A percentile compares a stretch with the other conserved stretches of the same genome.
phyloP scores from a whole-genome alignment of 2,329 filamentous ascomycete genomes.

The Cladosporium velox region DNA sequence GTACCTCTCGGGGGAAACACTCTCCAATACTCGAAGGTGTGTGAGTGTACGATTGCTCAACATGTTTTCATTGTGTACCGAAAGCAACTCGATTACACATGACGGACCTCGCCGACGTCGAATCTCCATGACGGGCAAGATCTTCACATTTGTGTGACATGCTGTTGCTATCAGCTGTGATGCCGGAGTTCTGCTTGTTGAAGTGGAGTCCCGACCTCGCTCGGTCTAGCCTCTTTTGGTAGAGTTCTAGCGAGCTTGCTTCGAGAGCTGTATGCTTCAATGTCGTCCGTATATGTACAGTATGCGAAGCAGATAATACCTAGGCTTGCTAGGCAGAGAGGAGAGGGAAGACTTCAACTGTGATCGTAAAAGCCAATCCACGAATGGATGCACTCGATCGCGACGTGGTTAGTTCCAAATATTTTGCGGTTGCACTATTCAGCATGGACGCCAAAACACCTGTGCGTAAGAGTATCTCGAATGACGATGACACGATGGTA shows the following conservation, averaged over 20 bases:
- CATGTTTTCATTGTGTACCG: no score
- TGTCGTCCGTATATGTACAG: not conserved
- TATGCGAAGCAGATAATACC: not conserved
- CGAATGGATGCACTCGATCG: not conserved
- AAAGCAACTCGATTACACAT: not conserved
- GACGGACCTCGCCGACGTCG: not conserved
- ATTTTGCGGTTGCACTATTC: not conserved
- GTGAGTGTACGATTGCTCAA: no score
- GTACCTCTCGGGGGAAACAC: no score
- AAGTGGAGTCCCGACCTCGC: not conserved
- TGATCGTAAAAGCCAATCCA: not conserved
- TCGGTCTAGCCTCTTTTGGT: not conserved
- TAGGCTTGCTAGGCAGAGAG: no score
- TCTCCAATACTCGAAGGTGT: no score
- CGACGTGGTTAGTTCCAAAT: not conserved
- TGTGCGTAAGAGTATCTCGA: not conserved
- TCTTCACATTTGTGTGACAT: not conserved
- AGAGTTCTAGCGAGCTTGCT: not conserved
- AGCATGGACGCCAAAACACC: not conserved
- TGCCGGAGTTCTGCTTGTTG: not conserved
- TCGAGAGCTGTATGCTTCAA: not conserved
- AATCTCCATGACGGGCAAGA: not conserved
- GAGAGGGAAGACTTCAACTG: no score
- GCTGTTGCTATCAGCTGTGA: not conserved
- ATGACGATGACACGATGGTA: no score